Base-by-base conservation (phyloP, 2,329 filamentous ascomycete species). In the Corinectria fuckeliana region DNA sequence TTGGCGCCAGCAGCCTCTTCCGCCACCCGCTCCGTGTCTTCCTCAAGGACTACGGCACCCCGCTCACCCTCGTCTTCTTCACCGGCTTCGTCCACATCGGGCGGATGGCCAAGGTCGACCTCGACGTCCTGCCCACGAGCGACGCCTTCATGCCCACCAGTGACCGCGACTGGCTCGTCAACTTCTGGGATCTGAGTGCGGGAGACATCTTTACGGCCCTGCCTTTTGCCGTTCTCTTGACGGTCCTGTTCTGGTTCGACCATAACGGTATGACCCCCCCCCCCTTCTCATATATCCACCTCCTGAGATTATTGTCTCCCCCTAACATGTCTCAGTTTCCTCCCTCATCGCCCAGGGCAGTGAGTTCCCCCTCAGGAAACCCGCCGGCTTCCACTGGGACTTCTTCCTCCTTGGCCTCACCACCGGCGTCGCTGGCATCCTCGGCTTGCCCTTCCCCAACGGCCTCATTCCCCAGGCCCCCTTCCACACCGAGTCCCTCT, bases 21-120 rank as follows among this genome's bases (percentile, higher is more conserved):
- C 84, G 87, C 16, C 88, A 93, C 57, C 86, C 88, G 34, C 78
- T 95, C 8, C 85, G 92, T 18, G 88, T 93, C 63, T 96, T 96
- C 69, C 82, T 96, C 64, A 92, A 95, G 72, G 92, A 96, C 74
- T 96, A 96, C 72, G 92, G 92, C 51, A 96, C 92, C 0, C 92
- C 92, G 0, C 78, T 94, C 61, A 92, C 90, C 0, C 85, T 93
- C 54, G 79, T 96, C 60, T 96, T 96, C 81, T 96, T 96, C 74
- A 93, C 92, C 0, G 92, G 92, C 0, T 96, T 96, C 69, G 89
- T 95, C 1, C 91, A 95, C 74, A 86, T 96, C 62, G 92, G 92
- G 7, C 88, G 91, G 69, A 94, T 97, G 91, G 78, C 78, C n/a
- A 76, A 83, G 38, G 84, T 96, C 2, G 73, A 86, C 18, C 78